Base-by-base conservation (phyloP, 306 rosid genomes). In the Trifolium dubium region DNA sequence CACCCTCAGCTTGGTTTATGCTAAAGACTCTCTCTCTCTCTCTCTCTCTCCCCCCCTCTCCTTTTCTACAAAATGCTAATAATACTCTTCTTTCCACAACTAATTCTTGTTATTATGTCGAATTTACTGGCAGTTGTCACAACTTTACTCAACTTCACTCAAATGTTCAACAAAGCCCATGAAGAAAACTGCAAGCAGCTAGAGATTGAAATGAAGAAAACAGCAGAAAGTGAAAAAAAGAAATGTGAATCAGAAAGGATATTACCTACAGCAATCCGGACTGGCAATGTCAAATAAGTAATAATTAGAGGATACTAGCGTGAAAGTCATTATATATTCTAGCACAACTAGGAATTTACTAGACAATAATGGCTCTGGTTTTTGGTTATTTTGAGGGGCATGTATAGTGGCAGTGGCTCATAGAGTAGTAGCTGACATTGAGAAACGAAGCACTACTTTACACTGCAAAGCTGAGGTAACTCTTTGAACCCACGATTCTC, bases 141-240 rank as follows among this genome's bases (percentile, higher is more conserved):
- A 54, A 91, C 98, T 69, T 80, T 91, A 81, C 85, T 82, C 79
- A 89, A 85, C 91, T 93, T 93, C 69, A 88, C 86, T 40, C 81
- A 83, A 51, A 91, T 85, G 97, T 93, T 93, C 81, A 78, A 72
- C 86, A 82, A 87, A 71, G 88, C 97, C 65, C 93, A 84, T 43
- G 88, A 84, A 64, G 98, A 93, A 81, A 93, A 91, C 82, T 30
- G 89, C 83, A 87, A 86, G 83, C 92, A 91, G 77, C 67, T 63
- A 54, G 98, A 89, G 87, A 83, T 82, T 53, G 97, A 89, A 88
- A 80, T 58, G 84, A 89, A 88, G 87, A 90, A 89, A 81, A 72
- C 87, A 43, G 82, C 88, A 49, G 92, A 88, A 32, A 74, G 59
- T 43, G 89, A 89, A 56, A 89, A 88, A 72, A 89, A 84, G 85